These are phyloP conservation scores for Erigeron canadensis DNA, from an alignment of 129 eudicot species.

Conservation along the genomic window DNA sequence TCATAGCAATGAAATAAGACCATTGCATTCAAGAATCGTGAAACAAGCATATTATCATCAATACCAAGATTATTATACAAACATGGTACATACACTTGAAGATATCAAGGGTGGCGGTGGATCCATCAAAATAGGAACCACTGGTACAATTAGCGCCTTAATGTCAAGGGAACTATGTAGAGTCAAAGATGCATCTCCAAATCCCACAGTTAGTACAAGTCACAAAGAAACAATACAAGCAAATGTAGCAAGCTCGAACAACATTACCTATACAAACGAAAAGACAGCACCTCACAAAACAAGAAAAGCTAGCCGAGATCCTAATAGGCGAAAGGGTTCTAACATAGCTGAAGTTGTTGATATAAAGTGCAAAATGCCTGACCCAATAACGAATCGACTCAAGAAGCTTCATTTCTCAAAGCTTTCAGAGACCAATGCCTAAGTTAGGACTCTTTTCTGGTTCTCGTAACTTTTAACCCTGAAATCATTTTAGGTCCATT, in stretches of 20 bases:
- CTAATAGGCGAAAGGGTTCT: slow-evolving; percentile 53
- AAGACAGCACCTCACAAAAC: slow-evolving; percentile 37
- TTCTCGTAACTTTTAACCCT: slow-evolving; percentile 43
- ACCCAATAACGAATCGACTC: slow-evolving; percentile 60
- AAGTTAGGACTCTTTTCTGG: slow-evolving; percentile 41
- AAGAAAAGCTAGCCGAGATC: slow-evolving; percentile 50
- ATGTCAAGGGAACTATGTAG: slow-evolving; percentile 73
- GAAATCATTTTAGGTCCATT: slow-evolving; percentile 37
- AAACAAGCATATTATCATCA: slow-evolving; percentile 7
- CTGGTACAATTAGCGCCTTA: slow-evolving; percentile 78
- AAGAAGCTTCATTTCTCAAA: slow-evolving; percentile 83
- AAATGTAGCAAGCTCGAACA: slow-evolving; percentile 60
- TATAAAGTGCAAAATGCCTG: slow-evolving; percentile 78
- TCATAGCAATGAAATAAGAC: neutral
- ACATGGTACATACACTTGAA: slow-evolving; percentile 71
- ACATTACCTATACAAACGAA: slow-evolving; percentile 19
- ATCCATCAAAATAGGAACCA: slow-evolving; percentile 76
- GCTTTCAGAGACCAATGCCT: slow-evolving; percentile 37
- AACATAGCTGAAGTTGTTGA: slow-evolving; percentile 76
- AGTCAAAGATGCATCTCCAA: slow-evolving; percentile 32
- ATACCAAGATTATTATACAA: slow-evolving; percentile 9
- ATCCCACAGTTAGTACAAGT: slow-evolving; percentile 29
- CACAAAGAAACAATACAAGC: slow-evolving; percentile 39
- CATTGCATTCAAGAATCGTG: slow-evolving; percentile 4
- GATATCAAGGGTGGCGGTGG: slow-evolving; percentile 87